Evolutionary conservation across 768 basidiomycete species (phyloP).

Genomic region (Mrakia blollopis): DNA sequence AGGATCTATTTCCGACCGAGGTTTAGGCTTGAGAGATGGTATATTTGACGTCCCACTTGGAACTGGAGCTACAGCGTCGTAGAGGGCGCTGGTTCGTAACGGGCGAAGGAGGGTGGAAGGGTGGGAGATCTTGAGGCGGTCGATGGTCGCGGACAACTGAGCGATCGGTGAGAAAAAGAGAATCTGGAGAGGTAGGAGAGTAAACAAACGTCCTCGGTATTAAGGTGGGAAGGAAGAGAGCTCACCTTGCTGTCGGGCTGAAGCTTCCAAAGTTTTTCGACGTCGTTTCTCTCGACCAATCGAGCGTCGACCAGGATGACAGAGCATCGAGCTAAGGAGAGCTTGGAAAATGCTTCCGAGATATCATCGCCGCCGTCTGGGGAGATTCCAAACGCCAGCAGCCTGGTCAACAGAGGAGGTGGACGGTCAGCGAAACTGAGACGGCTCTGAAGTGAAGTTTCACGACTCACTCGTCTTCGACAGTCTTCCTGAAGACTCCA

Average conservation of each 20-base stretch:
- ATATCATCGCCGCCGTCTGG: too few relatives aligned
- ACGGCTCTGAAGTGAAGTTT: too few relatives aligned
- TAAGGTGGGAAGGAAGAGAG: too few relatives aligned
- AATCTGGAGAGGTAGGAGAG: not conserved
- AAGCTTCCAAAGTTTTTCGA: not conserved
- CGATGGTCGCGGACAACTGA: not conserved
- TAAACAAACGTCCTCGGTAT: too few relatives aligned
- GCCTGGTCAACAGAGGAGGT: not conserved
- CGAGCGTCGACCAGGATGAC: not conserved
- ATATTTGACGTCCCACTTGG: too few relatives aligned
- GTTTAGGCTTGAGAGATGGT: not conserved
- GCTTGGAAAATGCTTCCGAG: not conserved
- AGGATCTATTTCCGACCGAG: constrained; percentile 11
- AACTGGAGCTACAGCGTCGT: not conserved
- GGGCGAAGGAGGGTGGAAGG: not conserved
- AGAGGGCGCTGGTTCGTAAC: not conserved
- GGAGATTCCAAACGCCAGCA: not conserved
- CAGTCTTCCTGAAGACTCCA: not conserved
- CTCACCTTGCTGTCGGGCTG: constrained; percentile 6
- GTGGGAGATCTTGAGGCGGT: not conserved
- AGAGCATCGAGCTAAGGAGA: not conserved
- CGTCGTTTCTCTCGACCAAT: too few relatives aligned
- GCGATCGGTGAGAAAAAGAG: not conserved
- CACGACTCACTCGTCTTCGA: not conserved
- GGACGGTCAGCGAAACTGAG: not conserved